A percentile compares a stretch with the other conserved stretches of the same genome.
These are phyloP conservation scores for Mariannaea sp. DNA, from an alignment of 2,329 filamentous ascomycete species.

Conservation along the genomic window DNA sequence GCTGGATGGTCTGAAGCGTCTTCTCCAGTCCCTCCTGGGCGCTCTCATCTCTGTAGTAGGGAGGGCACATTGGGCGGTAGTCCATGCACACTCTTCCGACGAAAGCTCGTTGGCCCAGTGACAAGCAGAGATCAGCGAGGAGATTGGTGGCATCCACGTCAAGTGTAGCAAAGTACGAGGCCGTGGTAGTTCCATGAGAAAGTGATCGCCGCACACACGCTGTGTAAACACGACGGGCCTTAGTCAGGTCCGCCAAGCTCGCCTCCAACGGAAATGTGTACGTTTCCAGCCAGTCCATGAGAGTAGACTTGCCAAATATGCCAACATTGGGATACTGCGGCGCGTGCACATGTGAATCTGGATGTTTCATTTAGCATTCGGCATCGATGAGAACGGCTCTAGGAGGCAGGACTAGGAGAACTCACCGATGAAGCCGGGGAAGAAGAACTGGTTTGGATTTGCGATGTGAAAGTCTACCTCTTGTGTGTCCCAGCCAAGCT, in stretches of 20 bases:
- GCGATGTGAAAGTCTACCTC: slow-evolving; percentile 46
- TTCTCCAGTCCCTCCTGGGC: slow-evolving; percentile 60
- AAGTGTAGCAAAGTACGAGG: slow-evolving; percentile 92
- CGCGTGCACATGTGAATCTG: slow-evolving; percentile 95
- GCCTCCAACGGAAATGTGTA: slow-evolving; percentile 96
- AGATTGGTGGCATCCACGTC: slow-evolving; percentile 89
- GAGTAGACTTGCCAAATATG: slow-evolving; percentile 90
- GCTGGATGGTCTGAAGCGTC: slow-evolving; percentile 64
- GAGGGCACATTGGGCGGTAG: slow-evolving; percentile 64
- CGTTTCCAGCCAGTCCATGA: slow-evolving; percentile 89
- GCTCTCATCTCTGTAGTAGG: slow-evolving; percentile 78
- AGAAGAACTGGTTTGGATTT: slow-evolving; percentile 71
- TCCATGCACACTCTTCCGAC: slow-evolving; percentile 98
- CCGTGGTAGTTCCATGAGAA: slow-evolving; percentile 88
- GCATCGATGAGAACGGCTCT: too few species aligned
- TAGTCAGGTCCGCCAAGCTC: slow-evolving; percentile 66
- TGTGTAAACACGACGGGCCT: slow-evolving; percentile 74
- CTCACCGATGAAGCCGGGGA: slow-evolving; percentile 79
- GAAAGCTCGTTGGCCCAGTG: slow-evolving; percentile 82
- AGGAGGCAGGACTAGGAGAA: not conserved
- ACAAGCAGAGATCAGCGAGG: slow-evolving; percentile 81
- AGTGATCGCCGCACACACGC: slow-evolving; percentile 81
- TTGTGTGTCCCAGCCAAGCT: slow-evolving; percentile 51
- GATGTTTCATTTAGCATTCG: slow-evolving; percentile 18
- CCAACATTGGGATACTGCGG: slow-evolving; percentile 93